These are phyloP conservation scores for Pyricularia pennisetigena DNA, from an alignment of 2,329 filamentous ascomycete genomes.

Conservation along the genomic window DNA sequence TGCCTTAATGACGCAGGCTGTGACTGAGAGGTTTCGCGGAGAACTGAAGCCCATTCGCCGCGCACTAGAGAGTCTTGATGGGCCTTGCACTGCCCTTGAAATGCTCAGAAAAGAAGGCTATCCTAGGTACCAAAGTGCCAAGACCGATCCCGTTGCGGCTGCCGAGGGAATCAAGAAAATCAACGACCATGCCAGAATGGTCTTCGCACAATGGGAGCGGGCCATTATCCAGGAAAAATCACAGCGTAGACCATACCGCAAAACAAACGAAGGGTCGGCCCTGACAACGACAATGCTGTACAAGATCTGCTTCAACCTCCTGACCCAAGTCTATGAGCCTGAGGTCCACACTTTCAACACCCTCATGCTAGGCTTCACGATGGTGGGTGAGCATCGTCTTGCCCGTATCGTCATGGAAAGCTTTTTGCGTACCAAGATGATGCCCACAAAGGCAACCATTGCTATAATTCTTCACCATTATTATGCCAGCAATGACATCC, in stretches of 20 bases:
- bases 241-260: not conserved
- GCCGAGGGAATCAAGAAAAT: conserved; percentile 12
- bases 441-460: conserved; percentile 37
- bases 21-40: conserved; percentile 13
- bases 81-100: conserved; percentile 19
- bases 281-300: conserved; percentile 7
- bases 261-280: not conserved
- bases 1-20: conserved; percentile 17
- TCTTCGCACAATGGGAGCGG: conserved; percentile 16
- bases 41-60: conserved; percentile 10
- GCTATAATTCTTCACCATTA: conserved; percentile 42
- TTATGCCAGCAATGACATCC: conserved; percentile 27
- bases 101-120: conserved; percentile 23
- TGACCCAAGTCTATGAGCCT: conserved; percentile 50
- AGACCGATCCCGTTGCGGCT: conserved; percentile 11
- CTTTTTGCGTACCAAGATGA: conserved; percentile 33
- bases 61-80: conserved; percentile 18
- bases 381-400: conserved; percentile 35
- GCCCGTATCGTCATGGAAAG: conserved; percentile 43
- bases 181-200: conserved; percentile 14
- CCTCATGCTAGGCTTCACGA: conserved; percentile 56
- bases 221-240: not conserved
- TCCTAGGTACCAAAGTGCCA: conserved; percentile 18
- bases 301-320: conserved; percentile 57
- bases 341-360: conserved; percentile 62